Percentiles rank a stretch among this genome's conserved stretches.
phyloP scores from a whole-genome alignment of 345 rosid genomes.

The Turritis glabra region DNA sequence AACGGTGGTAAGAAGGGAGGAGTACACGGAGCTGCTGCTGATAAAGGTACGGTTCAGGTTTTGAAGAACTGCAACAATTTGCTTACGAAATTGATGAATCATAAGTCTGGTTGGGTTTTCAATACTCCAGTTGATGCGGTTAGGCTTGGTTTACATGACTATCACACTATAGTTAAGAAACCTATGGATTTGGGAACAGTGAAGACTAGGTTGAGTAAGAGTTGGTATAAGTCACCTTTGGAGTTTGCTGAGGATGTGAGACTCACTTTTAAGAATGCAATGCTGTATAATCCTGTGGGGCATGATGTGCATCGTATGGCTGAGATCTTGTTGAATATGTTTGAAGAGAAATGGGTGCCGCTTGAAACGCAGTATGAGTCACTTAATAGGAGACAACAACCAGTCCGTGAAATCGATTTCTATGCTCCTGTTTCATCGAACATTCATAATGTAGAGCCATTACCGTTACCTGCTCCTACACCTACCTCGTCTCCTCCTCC shows the following conservation, averaged over 20 bases:
- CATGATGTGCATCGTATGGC: slow-evolving; percentile 88
- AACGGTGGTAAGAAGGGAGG: slow-evolving; percentile 35
- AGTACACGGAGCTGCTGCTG: slow-evolving; percentile 15
- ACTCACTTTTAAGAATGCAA: slow-evolving; percentile 81
- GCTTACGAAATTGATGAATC: slow-evolving; percentile 77
- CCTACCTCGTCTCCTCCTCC: slow-evolving; percentile 28
- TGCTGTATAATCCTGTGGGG: slow-evolving; percentile 78
- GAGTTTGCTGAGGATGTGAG: slow-evolving; percentile 87
- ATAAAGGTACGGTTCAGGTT: slow-evolving; percentile 48
- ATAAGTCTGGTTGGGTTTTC: slow-evolving; percentile 85
- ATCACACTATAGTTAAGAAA: slow-evolving; percentile 62
- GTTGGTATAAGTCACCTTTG: slow-evolving; percentile 63
- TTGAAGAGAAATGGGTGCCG: slow-evolving; percentile 67
- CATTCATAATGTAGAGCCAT: slow-evolving; percentile 20
- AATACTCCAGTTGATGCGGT: slow-evolving; percentile 78
- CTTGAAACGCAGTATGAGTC: slow-evolving; percentile 45
- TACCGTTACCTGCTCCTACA: slow-evolving; percentile 32
- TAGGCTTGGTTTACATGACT: slow-evolving; percentile 74
- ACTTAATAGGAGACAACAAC: slow-evolving; percentile 36
- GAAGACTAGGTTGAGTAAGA: slow-evolving; percentile 61
- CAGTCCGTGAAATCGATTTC: slow-evolving; percentile 19
- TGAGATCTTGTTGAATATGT: slow-evolving; percentile 53
- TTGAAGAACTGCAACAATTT: slow-evolving; percentile 58
- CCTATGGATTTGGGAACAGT: slow-evolving; percentile 98
- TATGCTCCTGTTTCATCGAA: slow-evolving; percentile 25